phyloP scores from a whole-genome alignment of 352 stramenopile species.

The Phytophthora multivora region DNA sequence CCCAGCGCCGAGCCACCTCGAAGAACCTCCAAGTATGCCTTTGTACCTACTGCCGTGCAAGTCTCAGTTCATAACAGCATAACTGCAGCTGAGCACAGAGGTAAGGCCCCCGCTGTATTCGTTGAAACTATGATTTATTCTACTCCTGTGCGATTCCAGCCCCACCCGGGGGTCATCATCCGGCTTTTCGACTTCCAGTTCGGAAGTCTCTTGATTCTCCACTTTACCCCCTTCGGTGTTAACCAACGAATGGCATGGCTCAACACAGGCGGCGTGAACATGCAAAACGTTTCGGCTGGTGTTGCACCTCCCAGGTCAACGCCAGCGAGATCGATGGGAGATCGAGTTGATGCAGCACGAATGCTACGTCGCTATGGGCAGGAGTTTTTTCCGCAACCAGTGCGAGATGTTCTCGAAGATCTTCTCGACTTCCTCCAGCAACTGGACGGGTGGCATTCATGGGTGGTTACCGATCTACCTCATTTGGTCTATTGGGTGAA shows the following conservation, averaged over 20 bases:
- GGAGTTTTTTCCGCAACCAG: neutral
- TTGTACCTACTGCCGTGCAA: too few species aligned
- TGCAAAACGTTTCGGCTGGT: conserved; percentile 8
- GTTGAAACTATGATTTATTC: too few species aligned
- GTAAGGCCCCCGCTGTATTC: too few species aligned
- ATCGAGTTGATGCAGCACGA: neutral
- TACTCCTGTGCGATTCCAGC: too few species aligned
- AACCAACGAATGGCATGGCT: conserved; percentile 9
- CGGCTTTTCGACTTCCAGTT: too few species aligned
- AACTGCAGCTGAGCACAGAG: too few species aligned
- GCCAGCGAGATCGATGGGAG: neutral
- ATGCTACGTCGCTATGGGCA: neutral
- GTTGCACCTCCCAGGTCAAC: neutral
- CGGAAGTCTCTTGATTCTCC: conserved; percentile 10
- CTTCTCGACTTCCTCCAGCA: neutral
- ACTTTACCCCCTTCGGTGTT: conserved; percentile 13
- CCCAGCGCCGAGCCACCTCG: too few species aligned
- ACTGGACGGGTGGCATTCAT: neutral
- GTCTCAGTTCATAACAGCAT: too few species aligned
- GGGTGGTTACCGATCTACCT: neutral
- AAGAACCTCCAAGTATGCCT: too few species aligned
- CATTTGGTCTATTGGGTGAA: neutral
- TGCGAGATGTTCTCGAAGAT: neutral
- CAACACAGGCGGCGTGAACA: conserved; percentile 1
- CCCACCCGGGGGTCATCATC: too few species aligned